These are phyloP conservation scores for Verticillium longisporum DNA, from an alignment of 2,329 filamentous ascomycete genomes.

Conservation along the genomic window DNA sequence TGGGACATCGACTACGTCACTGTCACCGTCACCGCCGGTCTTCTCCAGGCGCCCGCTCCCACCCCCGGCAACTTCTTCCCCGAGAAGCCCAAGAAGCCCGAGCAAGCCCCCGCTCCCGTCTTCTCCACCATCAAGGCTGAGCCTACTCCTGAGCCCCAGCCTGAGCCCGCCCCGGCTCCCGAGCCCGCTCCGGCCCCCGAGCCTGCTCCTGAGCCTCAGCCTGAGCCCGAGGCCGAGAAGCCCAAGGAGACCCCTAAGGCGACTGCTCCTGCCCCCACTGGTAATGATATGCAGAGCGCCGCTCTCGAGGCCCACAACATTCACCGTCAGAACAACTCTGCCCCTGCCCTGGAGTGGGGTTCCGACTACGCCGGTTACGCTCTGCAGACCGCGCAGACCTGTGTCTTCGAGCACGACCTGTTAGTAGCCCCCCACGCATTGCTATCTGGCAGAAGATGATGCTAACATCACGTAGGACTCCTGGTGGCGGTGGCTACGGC, in stretches of 20 bases:
- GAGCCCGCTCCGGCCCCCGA: constrained; percentile 7
- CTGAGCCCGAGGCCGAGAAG: constrained; percentile 8
- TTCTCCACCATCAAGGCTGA: constrained; percentile 7
- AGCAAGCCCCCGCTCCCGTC: constrained; percentile 3
- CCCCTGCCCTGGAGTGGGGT: constrained; percentile 59
- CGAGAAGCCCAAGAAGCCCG: neutral
- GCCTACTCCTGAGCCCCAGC: neutral
- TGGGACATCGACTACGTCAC: constrained; percentile 33
- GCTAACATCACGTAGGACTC: constrained; percentile 28
- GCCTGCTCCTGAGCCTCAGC: constrained; percentile 8
- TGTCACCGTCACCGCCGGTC: constrained; percentile 35
- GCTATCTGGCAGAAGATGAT: neutral
- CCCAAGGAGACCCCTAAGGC: constrained; percentile 5
- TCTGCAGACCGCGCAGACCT: constrained; percentile 53
- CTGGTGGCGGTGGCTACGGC: constrained; percentile 63
- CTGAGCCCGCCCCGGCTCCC: too few species aligned
- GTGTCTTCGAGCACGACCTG: constrained; percentile 71
- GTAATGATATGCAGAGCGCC: constrained; percentile 24
- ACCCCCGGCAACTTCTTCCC: constrained; percentile 17
- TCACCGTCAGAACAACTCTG: constrained; percentile 78
- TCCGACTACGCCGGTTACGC: constrained; percentile 58
- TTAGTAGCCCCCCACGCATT: constrained; percentile 34
- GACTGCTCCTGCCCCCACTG: constrained; percentile 9
- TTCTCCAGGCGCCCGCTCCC: constrained; percentile 6
- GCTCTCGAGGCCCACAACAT: constrained; percentile 74